A percentile compares a stretch with the other conserved stretches of the same genome.
Conservation (phyloP, 2,329 filamentous ascomycete species). For the Elsinoe ampelina region DNA sequence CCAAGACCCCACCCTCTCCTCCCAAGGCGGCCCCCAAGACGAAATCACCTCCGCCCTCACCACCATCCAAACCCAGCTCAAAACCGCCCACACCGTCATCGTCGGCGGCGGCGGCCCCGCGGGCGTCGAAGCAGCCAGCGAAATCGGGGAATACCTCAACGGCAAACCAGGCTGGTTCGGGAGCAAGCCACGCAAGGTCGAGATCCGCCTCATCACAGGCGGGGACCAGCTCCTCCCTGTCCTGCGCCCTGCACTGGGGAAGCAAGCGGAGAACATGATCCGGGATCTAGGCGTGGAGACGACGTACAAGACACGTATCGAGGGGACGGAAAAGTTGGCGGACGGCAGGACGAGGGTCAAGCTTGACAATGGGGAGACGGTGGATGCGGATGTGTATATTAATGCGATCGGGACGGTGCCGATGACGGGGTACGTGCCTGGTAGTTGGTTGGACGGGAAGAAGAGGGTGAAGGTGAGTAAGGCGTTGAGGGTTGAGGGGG, state of each 20-base stretch:
- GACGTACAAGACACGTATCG: slow-evolving; percentile 23
- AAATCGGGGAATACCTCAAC: slow-evolving; percentile 28
- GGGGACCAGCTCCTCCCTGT: slow-evolving; percentile 32
- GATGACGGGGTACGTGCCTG: slow-evolving; percentile 45
- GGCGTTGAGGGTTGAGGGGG: slow-evolving; percentile 38
- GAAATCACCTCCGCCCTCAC: slow-evolving; percentile 25
- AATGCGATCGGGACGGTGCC: slow-evolving; percentile 43
- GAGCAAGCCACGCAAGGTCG: slow-evolving; percentile 27
- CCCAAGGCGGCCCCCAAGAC: slow-evolving; percentile 29
- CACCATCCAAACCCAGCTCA: slow-evolving; percentile 24
- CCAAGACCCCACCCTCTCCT: slow-evolving; percentile 35
- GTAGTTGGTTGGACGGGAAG: slow-evolving; percentile 34
- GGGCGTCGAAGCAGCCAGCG: slow-evolving; percentile 31
- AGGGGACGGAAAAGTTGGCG: slow-evolving; percentile 22
- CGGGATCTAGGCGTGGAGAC: slow-evolving; percentile 37
- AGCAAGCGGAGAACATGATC: slow-evolving; percentile 39
- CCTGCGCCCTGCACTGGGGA: slow-evolving; percentile 32
- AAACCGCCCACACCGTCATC: slow-evolving; percentile 29
- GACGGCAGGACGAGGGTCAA: slow-evolving; percentile 35
- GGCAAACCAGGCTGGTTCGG: slow-evolving; percentile 33
- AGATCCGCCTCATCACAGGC: slow-evolving; percentile 39
- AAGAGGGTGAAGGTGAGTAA: slow-evolving; percentile 43
- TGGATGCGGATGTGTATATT: slow-evolving; percentile 45
- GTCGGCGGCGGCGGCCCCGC: slow-evolving; percentile 31
- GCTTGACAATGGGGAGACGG: slow-evolving; percentile 38